Percentiles rank a stretch among this genome's conserved stretches.
phyloP scores from a whole-genome alignment of 331 rosid species.

The Prunus yedoensis region DNA sequence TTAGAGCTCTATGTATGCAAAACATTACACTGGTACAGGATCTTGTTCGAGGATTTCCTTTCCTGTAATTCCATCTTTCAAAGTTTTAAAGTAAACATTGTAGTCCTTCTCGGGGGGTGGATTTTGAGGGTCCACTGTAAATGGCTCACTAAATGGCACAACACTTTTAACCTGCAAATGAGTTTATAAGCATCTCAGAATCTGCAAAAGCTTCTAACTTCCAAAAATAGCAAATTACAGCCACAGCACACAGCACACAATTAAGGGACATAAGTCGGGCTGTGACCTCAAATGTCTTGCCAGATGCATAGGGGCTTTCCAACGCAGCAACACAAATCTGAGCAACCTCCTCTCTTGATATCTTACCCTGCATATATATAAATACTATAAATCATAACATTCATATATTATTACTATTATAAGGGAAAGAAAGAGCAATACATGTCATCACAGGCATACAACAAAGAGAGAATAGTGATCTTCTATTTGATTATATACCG shows the following conservation, averaged over 20 bases:
- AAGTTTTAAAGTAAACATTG: constrained; percentile 53
- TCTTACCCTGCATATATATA: constrained; percentile 64
- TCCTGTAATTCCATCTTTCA: constrained; percentile 85
- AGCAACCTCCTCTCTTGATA: constrained; percentile 91
- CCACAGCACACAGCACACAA: too few species aligned
- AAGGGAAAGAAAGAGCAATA: neutral
- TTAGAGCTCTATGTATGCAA: neutral
- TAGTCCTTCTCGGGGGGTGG: constrained; percentile 88
- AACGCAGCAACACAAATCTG: constrained; percentile 74
- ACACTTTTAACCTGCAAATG: constrained; percentile 82
- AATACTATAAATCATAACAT: neutral
- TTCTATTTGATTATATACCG: constrained; percentile 44
- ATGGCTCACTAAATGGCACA: constrained; percentile 82
- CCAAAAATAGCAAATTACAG: too few species aligned
- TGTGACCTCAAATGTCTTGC: constrained; percentile 89
- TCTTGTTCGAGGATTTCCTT: constrained; percentile 67
- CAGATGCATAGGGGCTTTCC: constrained; percentile 67
- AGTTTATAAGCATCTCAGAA: neutral
- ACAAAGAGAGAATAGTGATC: constrained; percentile 10
- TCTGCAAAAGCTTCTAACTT: neutral
- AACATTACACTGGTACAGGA: constrained; percentile 49
- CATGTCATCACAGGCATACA: neutral
- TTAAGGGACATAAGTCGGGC: neutral
- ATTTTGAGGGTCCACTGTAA: constrained; percentile 78
- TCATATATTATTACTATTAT: neutral